phyloP scores from a whole-genome alignment of 2,329 filamentous ascomycete genomes.

The Ascochyta fabae region DNA sequence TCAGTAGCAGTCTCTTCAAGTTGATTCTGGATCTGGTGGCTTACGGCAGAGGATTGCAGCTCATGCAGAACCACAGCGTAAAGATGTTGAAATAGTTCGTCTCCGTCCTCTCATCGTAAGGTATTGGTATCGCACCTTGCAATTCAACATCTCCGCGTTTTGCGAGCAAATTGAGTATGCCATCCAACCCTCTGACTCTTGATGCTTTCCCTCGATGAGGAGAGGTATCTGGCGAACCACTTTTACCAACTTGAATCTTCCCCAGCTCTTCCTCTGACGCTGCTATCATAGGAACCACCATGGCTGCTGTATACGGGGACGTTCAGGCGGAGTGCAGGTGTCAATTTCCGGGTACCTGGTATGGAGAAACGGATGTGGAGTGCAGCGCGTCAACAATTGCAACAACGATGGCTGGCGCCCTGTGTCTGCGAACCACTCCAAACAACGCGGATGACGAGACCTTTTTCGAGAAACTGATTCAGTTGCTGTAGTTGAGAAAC shows the following conservation, averaged over 20 bases:
- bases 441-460: not conserved
- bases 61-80: conserved; percentile 66
- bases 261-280: conserved; percentile 17
- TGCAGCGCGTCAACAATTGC: not conserved
- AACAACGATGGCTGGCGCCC: not conserved
- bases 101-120: conserved; percentile 60
- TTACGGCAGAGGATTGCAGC: conserved; percentile 65
- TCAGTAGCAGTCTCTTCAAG: not conserved
- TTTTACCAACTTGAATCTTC: conserved; percentile 15
- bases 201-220: conserved; percentile 3
- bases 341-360: conserved; percentile 3
- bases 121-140: conserved; percentile 62
- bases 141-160: conserved; percentile 41
- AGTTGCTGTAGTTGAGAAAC: not conserved
- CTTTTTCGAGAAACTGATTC: not conserved
- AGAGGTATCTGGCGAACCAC: not conserved
- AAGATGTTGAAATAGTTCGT: conserved; percentile 64
- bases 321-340: conserved; percentile 7
- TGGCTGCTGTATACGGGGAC: not conserved
- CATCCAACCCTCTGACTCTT: conserved; percentile 21
- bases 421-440: not conserved
- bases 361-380: not conserved
- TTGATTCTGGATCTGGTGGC: conserved; percentile 23
- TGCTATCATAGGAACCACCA: conserved; percentile 19
- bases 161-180: conserved; percentile 28